Evolutionary conservation across 345 rosid species (phyloP).

Genomic region (Eucalyptus leucophloia): DNA sequence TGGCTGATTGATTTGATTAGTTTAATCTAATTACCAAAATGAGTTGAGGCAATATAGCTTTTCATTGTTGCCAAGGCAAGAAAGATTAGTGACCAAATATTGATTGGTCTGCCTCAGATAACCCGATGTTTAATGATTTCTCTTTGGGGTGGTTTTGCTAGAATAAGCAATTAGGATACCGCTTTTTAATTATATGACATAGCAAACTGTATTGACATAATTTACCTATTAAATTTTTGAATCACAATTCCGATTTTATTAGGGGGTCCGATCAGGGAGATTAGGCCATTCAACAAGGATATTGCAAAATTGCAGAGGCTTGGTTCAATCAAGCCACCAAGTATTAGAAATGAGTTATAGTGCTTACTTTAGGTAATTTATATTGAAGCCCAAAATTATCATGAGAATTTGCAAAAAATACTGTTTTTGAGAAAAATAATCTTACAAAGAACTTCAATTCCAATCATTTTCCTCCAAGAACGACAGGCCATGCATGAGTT

Average conservation of each 20-base stretch:
- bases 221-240: neutral
- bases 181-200: neutral
- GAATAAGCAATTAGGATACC: neutral
- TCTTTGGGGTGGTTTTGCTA: neutral
- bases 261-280: accelerated
- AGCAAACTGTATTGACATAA: neutral
- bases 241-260: neutral
- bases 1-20: neutral
- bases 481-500: neutral
- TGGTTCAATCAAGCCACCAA: neutral
- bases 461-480: neutral
- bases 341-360: neutral
- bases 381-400: neutral
- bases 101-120: neutral
- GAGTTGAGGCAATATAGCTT: neutral
- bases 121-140: accelerated
- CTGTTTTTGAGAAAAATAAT: neutral
- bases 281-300: neutral
- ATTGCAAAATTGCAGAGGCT: neutral
- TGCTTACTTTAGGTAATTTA: neutral
- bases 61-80: neutral
- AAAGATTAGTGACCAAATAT: neutral
- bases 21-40: neutral
- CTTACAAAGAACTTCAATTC: neutral
- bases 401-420: neutral